Base-by-base conservation (phyloP, 768 basidiomycete genomes). In the Xanthoconium purpureum region DNA sequence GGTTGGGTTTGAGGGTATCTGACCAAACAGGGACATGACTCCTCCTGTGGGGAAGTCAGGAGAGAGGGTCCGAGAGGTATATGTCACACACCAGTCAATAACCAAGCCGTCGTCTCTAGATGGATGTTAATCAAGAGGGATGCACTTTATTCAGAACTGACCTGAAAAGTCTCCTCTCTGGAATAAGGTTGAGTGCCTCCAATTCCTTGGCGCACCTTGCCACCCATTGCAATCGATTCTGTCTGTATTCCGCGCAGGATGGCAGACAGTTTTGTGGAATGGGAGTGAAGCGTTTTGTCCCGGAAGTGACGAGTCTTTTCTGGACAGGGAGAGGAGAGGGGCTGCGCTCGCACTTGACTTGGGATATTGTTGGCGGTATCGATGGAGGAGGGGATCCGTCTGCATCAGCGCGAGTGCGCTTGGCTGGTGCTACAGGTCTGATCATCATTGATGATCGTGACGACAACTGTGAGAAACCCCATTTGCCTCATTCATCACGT, bases 11-110 rank as follows among this genome's bases (percentile, higher is more conserved):
- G 46, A 71, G 54, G 0, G 71, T 69, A 54, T 72, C 69, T 48
- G 71, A 66, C 69, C 69, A 66, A 45, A 74, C 69, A 5, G 72
- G 63, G 13, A 69, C 60, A 7, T 57, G 30, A 37, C 71, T 72
- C 46, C 24, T 67, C 71, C 72, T 74, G 51, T 15, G 12, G 32
- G 30, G 20, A 15, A 17, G 28, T 64, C 52, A 58, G 39, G 29
- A 54, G 35, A 32, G 6, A 17, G 17, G n/a, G 5, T 0, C 17
- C 6, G 14, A 38, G 43, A 47, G 15, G 36, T 4, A 32, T 29
- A 3, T 30, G 9, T 35, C 28, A n/a, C 55, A 37, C 38, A 73
- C 70, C 70, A 71, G 50, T 71, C 72, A 29, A 71, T 57, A 29
- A 62, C 52, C 48, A 71, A 49, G 20, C 68, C 70, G n/a, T 71